Evolutionary conservation across 2,329 filamentous ascomycete genomes (phyloP), one percentile per base, ranked within the genome.

Genomic region (Herpotrichia juniperi): DNA sequence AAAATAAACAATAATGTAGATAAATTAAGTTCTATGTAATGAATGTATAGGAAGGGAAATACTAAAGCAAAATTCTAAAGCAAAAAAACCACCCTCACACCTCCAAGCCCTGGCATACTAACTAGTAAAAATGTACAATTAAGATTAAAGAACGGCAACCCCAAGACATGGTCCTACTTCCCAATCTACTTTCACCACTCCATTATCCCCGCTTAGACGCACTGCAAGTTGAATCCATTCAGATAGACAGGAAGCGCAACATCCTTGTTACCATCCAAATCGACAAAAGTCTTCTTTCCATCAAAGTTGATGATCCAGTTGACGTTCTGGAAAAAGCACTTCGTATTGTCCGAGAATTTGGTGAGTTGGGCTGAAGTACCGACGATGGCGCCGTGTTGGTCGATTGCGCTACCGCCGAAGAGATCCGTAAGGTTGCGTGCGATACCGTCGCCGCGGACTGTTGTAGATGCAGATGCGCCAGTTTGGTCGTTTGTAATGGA

Each of bases 401-500:
- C 49, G 34, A 58, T 48, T 10, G 53, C 28, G 30, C 35, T 50
- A 21, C 47, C 50, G 19, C 16, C 11, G 39, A 58, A 55, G 55
- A 56, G 51, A 19, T 48, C 46, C 35, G 42, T 28, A n/a, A 58
- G 14, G 19, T 43, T 47, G 45, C 39, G 35, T 10, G 49, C 52
- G 4, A 48, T 42, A 19, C 53, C 55, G 32, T 58, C 47, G 43
- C 40, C 39, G 26, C 32, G 49, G 32, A 55, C 53, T 9, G 52
- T 50, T 17, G 46, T 46, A 3, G 43, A 16, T 10, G 52, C 55
- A 28, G 30, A 28, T 21, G 26, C 30, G 19, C 55, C 53, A 10
- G 53, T 56, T n/a, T 30, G 34, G 46, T 58, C 55, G 46, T 58
- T 56, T 11, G 25, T 45, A 22, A 58, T n/a, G 17, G 46, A 43